phyloP scores from a whole-genome alignment of 192 early-diverging fungal species.

The Phlyctochytrium bullatum region DNA sequence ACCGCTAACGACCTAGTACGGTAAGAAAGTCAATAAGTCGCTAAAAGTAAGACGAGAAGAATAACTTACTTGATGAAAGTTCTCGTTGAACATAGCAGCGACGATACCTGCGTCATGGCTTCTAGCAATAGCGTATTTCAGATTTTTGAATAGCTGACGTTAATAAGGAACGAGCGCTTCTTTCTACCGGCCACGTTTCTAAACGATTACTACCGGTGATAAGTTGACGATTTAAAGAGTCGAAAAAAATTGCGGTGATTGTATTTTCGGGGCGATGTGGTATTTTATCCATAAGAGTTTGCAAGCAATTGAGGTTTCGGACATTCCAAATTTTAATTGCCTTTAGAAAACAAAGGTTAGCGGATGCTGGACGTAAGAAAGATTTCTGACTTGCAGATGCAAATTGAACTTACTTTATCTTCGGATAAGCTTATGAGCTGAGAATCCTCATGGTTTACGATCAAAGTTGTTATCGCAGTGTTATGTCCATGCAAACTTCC shows the following conservation, averaged over 20 bases:
- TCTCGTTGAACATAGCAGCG: constrained; percentile 57
- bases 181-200: constrained; percentile 49
- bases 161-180: neutral
- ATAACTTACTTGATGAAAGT: constrained; percentile 57
- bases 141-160: constrained; percentile 44
- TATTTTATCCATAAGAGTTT: constrained; percentile 58
- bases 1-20: constrained; percentile 47
- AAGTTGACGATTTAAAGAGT: constrained; percentile 46
- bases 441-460: constrained; percentile 58
- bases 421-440: constrained; percentile 59
- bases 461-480: constrained; percentile 44
- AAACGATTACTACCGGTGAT: constrained; percentile 56
- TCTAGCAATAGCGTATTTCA: constrained; percentile 33
- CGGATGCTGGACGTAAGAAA: neutral
- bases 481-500: constrained; percentile 57
- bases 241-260: constrained; percentile 56
- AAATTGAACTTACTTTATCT: constrained; percentile 40
- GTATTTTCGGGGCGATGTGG: constrained; percentile 57
- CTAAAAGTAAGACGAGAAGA: neutral
- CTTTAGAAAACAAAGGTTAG: constrained; percentile 18
- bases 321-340: constrained; percentile 65
- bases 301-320: constrained; percentile 55
- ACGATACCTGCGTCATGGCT: constrained; percentile 54
- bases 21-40: neutral
- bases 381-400: neutral